A percentile compares a stretch with the other conserved stretches of the same genome.
Conservation (phyloP, 2,329 filamentous ascomycete species). For the Fusarium nanum region DNA sequence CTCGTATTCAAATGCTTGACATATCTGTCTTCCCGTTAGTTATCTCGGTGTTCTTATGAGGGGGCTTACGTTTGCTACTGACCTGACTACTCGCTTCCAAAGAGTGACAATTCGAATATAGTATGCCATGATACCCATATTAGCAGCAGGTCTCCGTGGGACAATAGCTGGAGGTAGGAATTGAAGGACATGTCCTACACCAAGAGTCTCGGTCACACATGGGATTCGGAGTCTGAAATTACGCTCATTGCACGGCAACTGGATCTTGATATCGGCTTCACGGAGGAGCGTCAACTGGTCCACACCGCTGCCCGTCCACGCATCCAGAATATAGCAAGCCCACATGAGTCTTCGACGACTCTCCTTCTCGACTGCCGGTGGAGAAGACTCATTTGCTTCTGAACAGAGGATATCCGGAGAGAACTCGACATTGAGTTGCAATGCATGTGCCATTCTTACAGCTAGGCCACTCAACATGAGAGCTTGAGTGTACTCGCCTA, state of each 20-base stretch:
- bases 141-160: slow-evolving; percentile 54
- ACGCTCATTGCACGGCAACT: slow-evolving; percentile 55
- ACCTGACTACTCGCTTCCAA: slow-evolving; percentile 56
- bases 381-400: slow-evolving; percentile 46
- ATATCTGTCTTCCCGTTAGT: slow-evolving; percentile 48
- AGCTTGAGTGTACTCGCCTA: slow-evolving; percentile 55
- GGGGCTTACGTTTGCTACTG: slow-evolving; percentile 27
- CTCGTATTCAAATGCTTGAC: slow-evolving; percentile 56
- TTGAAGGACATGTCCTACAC: slow-evolving; percentile 55
- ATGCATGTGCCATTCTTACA: slow-evolving; percentile 57
- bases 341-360: slow-evolving; percentile 56
- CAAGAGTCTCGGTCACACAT: slow-evolving; percentile 55
- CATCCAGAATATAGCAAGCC: slow-evolving; percentile 57
- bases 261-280: slow-evolving; percentile 56
- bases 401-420: slow-evolving; percentile 54
- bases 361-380: slow-evolving; percentile 54
- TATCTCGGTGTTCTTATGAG: background rate
- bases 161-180: slow-evolving; percentile 55
- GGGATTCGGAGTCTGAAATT: slow-evolving; percentile 57
- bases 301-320: slow-evolving; percentile 55
- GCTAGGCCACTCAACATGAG: slow-evolving; percentile 56
- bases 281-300: slow-evolving; percentile 55
- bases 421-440: slow-evolving; percentile 55
- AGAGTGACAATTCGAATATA: slow-evolving; percentile 57
- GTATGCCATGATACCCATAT: slow-evolving; percentile 59